Conservation (phyloP, 768 basidiomycete genomes). For the Inosperma sp. region DNA sequence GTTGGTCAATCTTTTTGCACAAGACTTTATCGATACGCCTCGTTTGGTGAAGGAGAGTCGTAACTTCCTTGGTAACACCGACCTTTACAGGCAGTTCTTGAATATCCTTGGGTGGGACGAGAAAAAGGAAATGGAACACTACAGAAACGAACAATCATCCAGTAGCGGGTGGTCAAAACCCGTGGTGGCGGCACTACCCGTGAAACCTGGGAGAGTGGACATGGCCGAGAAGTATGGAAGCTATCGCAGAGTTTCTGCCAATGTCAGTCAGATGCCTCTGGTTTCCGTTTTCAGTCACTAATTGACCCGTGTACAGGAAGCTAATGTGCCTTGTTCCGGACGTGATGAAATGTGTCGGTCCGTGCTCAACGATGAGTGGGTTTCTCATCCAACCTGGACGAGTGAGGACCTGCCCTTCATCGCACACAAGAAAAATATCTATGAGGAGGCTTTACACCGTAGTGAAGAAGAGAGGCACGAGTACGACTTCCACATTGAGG, state of each 20-base stretch:
- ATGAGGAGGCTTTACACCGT: slow-evolving; percentile 94
- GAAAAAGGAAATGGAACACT: slow-evolving; percentile 53
- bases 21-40: slow-evolving; percentile 86
- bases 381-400: slow-evolving; percentile 93
- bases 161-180: slow-evolving; percentile 51
- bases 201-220: slow-evolving; percentile 58
- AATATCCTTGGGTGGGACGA: slow-evolving; percentile 88
- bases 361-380: slow-evolving; percentile 98
- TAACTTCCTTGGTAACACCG: slow-evolving; percentile 71
- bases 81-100: slow-evolving; percentile 77
- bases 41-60: slow-evolving; percentile 77
- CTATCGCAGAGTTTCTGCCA: slow-evolving; percentile 78
- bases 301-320: slow-evolving; percentile 53
- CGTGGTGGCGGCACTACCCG: slow-evolving; percentile 36
- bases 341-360: slow-evolving; percentile 96
- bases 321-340: slow-evolving; percentile 84
- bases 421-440: slow-evolving; percentile 90
- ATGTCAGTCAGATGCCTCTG: slow-evolving; percentile 46
- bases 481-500: slow-evolving; percentile 98
- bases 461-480: slow-evolving; percentile 98
- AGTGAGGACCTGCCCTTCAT: slow-evolving; percentile 91
- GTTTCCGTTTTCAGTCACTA: neutral
- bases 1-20: slow-evolving; percentile 89
- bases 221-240: slow-evolving; percentile 76
- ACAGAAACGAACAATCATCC: slow-evolving; percentile 43